Percentiles rank a stretch among this genome's conserved stretches.
phyloP scores from a whole-genome alignment of 345 rosid genomes.

The Cardamine resedifolia region DNA sequence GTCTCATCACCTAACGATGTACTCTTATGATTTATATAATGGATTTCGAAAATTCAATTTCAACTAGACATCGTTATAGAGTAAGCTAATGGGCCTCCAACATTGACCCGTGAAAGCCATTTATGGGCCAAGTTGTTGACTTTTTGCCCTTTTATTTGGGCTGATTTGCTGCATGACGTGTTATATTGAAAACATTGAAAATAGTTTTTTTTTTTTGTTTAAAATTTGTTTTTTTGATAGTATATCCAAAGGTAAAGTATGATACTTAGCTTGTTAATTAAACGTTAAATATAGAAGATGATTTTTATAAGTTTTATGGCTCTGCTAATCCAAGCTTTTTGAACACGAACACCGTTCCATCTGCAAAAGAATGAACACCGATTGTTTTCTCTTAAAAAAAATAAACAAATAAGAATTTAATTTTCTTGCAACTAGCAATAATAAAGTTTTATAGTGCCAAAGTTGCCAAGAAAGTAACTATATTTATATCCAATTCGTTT shows the following conservation, averaged over 20 bases:
- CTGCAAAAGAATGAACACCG: background rate
- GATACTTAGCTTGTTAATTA: background rate
- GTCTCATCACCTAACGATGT: background rate
- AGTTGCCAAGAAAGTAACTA: background rate
- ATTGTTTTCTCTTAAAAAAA: background rate
- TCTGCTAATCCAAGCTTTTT: background rate
- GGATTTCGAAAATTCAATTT: background rate
- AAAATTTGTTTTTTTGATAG: too few relatives aligned
- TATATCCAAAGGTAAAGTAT: background rate
- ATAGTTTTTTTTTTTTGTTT: too few relatives aligned
- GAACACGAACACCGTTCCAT: background rate
- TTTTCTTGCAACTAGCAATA: background rate
- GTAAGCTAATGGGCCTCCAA: background rate
- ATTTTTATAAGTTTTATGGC: background rate
- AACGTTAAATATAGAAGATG: background rate
- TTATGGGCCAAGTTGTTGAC: background rate
- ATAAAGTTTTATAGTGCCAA: background rate
- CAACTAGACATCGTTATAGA: background rate
- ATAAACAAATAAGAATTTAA: background rate
- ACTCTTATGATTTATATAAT: background rate
- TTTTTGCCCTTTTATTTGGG: background rate
- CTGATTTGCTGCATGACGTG: background rate
- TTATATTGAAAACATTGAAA: background rate
- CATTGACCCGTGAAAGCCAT: background rate
- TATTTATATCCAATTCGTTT: background rate